Evolutionary conservation across 208 protist species (phyloP), one percentile per base, ranked within the genome.

Genomic region (Crithidia acanthocephali): DNA sequence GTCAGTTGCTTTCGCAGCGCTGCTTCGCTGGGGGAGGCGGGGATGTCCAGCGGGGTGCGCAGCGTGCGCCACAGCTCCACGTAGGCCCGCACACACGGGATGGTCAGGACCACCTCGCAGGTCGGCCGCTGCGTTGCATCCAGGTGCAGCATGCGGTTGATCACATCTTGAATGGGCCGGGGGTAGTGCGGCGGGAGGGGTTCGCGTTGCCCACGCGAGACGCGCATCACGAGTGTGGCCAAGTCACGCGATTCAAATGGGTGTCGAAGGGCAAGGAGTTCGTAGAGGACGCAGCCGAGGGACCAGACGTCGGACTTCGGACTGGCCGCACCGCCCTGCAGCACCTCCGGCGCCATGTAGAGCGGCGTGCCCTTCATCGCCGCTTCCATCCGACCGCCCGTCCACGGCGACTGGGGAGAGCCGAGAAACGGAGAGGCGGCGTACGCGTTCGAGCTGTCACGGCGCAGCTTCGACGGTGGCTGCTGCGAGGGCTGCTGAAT

Each of bases 331-430:
- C 90, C 79, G 51, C 85, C 89, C 52, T 96, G 81, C 23, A 96
- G 84, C 35, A 94, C 84, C 82, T 99, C 95, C 23, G 96, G 97
- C 2, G 88, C 83, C 89, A 98, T 95, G 77, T 99, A 99, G 16
- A 98, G 91, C 30, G 96, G 93, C n/a, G 97, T 98, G 16, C 97
- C 97, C 18, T 96, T 90, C 75, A 95, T 78, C 28, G 86, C 93
- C 56, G 83, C 76, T 22, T 74, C 65, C 51, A 83, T 71, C 10
- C 22, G 11, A 15, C 58, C 68, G 15, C 51, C 52, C 0, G n/a
- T 23, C 42, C 45, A 68, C 15, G 62, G 62, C 4, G 62, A 58
- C 48, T 58, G 62, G 18, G 62, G 62, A 33, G 33, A 48, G 50
- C 50, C 62, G 15, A 68, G 42, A 30, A 58, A 58, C 0, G 62